phyloP scores from a whole-genome alignment of 2,329 filamentous ascomycete species.

The Zymoseptoria pseudotritici region DNA sequence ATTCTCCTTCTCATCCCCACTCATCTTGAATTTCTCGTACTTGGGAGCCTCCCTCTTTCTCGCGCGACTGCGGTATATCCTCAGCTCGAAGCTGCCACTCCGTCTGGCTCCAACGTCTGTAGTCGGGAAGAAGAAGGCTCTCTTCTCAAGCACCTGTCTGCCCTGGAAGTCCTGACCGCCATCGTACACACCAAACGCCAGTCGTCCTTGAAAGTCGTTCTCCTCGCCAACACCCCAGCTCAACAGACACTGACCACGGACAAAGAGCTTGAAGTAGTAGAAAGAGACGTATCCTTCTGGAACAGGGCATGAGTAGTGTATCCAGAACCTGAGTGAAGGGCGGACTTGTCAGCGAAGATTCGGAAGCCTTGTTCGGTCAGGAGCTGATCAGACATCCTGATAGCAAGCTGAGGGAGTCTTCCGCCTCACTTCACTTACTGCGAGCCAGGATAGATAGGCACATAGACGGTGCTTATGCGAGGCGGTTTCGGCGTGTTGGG shows the following conservation, averaged over 20 bases:
- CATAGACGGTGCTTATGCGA: constrained; percentile 3
- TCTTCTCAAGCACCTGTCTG: constrained; percentile 33
- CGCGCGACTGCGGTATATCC: constrained; percentile 34
- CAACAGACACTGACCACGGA: constrained; percentile 33
- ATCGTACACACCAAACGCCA: constrained; percentile 39
- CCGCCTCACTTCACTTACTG: constrained; percentile 1
- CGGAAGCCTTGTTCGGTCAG: constrained; percentile 31
- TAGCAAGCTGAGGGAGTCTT: constrained; percentile 6
- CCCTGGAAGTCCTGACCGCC: constrained; percentile 25
- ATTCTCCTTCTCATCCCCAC: not conserved
- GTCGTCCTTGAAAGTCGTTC: constrained; percentile 38
- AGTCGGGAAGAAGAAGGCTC: constrained; percentile 34
- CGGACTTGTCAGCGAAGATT: too few relatives aligned
- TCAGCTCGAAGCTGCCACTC: constrained; percentile 34
- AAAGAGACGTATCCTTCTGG: constrained; percentile 15
- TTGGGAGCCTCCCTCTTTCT: constrained; percentile 32
- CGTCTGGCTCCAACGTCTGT: constrained; percentile 10
- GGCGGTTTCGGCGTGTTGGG: not conserved
- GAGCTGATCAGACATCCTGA: constrained; percentile 25
- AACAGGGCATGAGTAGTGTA: constrained; percentile 30
- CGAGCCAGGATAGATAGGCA: constrained; percentile 17
- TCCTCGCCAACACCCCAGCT: constrained; percentile 40
- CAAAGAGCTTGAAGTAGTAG: constrained; percentile 42
- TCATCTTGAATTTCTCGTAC: constrained; percentile 11
- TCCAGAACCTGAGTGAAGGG: constrained; percentile 32